Evolutionary conservation across 2,329 filamentous ascomycete genomes (phyloP).

Genomic region (Venturia pyrina): DNA sequence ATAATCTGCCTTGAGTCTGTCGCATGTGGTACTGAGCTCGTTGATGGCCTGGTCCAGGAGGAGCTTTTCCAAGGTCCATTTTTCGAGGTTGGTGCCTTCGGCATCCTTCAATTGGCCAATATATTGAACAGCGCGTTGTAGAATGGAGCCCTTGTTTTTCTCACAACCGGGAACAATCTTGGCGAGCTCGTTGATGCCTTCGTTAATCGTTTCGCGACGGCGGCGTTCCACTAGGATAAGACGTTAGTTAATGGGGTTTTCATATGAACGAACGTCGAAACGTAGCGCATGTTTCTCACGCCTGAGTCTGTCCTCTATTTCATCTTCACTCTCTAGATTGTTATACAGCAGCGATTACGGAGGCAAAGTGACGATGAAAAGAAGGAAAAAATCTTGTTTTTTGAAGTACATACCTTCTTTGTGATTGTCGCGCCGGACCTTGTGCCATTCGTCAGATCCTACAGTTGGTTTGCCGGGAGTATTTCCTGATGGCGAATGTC

Average conservation of each 20-base stretch:
- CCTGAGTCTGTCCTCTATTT: not conserved
- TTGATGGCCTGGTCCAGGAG: conserved; percentile 81
- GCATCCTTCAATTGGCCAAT: conserved; percentile 93
- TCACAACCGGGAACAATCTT: conserved; percentile 97
- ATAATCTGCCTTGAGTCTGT: conserved; percentile 74
- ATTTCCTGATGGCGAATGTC: conserved; percentile 15
- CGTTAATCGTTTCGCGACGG: conserved; percentile 94
- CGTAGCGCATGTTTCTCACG: not conserved
- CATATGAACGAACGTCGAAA: not conserved
- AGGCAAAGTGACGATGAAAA: too few relatives aligned
- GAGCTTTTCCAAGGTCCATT: conserved; percentile 86
- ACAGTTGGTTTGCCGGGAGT: conserved; percentile 63
- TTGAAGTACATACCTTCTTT: conserved; percentile 68
- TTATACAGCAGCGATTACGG: too few relatives aligned
- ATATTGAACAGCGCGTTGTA: conserved; percentile 87
- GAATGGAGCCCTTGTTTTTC: conserved; percentile 97
- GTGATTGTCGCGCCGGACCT: conserved; percentile 92
- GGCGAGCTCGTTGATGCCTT: conserved; percentile 94
- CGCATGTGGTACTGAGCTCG: conserved; percentile 77
- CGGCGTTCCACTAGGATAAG: conserved; percentile 71
- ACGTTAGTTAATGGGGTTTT: conserved; percentile 20
- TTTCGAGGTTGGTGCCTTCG: conserved; percentile 85
- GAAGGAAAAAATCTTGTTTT: too few relatives aligned
- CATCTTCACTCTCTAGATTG: not conserved
- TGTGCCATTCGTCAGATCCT: conserved; percentile 97